Evolutionary conservation across 164 flowering plant species (phyloP), one percentile per base, ranked within the genome.

Genomic region (Warburgia ugandensis): DNA sequence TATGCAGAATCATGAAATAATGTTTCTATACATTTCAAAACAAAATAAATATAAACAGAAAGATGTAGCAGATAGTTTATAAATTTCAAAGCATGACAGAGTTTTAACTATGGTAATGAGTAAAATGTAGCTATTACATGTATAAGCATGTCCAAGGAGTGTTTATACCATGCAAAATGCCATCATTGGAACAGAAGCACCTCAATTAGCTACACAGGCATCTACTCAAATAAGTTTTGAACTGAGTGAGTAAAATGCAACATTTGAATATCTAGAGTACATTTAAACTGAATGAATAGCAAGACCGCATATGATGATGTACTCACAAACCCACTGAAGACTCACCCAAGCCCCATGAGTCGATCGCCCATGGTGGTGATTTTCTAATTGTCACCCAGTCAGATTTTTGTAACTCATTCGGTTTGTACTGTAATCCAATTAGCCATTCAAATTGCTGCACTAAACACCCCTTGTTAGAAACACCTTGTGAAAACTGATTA

Each of bases 291-390:
- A n/a, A n/a, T n/a, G n/a, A n/a, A n/a, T n/a, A n/a, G n/a, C n/a
- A n/a, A n/a, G n/a, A n/a, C n/a, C n/a, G n/a, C n/a, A n/a, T n/a
- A n/a, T n/a, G n/a, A n/a, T n/a, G n/a, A n/a, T n/a, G n/a, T n/a
- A n/a, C n/a, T n/a, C n/a, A n/a, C 42, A 48, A 19, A 55, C n/a
- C 48, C 21, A 12, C 9, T 6, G 14, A 45, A 43, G 23, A 54
- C 82, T 72, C 77, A 92, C 99, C 99, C 73, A 92, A 66, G 17
- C 99, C 99, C 99, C 99, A 92, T 12, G 99, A 92, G 69, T 92
- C 99, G 61, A 88, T 80, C 52, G 96, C 70, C 95, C 96, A 92
- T 43, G 96, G 84, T 32, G 96, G 87, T 57, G 99, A 92, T 37
- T 86, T 86, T 69, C 94, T 82, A 41, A 92, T 68, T 28, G 82